Evolutionary conservation across 2,329 filamentous ascomycete genomes (phyloP).

Genomic region (Monilinia laxa): DNA sequence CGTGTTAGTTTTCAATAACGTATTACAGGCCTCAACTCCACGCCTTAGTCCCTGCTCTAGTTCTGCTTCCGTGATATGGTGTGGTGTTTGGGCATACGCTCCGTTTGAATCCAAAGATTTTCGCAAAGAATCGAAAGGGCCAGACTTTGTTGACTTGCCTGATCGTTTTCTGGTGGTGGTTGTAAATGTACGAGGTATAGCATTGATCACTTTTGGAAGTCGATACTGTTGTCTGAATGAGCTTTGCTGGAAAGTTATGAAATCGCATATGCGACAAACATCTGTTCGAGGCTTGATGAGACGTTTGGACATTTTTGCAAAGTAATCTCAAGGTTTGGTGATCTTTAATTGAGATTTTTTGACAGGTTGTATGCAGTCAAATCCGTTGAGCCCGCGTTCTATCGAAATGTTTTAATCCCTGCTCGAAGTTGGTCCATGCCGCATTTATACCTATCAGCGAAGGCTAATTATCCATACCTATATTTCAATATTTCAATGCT

Average conservation of each 20-base stretch:
- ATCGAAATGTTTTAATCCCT: conserved; percentile 6
- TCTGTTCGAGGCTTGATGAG: conserved; percentile 39
- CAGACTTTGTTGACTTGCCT: conserved; percentile 12
- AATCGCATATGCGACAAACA: conserved; percentile 49
- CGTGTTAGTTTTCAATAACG: conserved; percentile 27
- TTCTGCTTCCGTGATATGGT: conserved; percentile 27
- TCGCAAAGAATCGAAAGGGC: not conserved
- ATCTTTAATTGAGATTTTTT: conserved; percentile 22
- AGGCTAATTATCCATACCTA: too few species aligned
- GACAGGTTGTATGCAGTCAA: not conserved
- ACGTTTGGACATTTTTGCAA: conserved; percentile 44
- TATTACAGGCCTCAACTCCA: conserved; percentile 30
- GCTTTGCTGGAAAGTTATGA: conserved; percentile 34
- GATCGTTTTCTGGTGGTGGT: conserved; percentile 27
- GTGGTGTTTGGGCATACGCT: conserved; percentile 2
- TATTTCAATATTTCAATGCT: too few species aligned
- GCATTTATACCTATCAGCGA: too few species aligned
- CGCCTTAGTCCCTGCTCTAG: conserved; percentile 31
- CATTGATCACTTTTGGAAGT: conserved; percentile 26
- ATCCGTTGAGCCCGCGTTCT: not conserved
- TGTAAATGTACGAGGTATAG: conserved; percentile 29
- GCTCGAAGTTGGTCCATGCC: not conserved
- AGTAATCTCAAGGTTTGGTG: conserved; percentile 16
- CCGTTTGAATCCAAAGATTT: not conserved
- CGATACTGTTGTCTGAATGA: conserved; percentile 24